phyloP scores from a whole-genome alignment of 306 rosid species.

The Acacia melanoxylon region DNA sequence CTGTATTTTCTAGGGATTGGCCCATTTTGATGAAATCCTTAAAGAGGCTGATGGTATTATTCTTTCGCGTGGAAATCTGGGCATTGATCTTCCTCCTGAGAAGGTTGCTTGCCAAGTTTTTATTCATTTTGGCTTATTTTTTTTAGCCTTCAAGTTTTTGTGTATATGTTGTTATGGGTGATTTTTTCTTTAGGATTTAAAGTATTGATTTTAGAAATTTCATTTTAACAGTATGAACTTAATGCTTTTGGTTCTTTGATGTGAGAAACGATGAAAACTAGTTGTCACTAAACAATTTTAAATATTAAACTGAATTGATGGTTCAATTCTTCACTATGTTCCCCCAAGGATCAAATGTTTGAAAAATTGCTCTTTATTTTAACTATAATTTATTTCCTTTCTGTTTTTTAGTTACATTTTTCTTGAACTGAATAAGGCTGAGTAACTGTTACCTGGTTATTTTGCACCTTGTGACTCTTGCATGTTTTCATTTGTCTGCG shows the following conservation, averaged over 20 bases:
- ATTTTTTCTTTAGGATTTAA: background rate
- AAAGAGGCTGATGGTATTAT: constrained; percentile 96
- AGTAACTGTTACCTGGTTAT: constrained; percentile 16
- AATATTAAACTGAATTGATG: background rate
- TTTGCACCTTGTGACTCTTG: constrained; percentile 11
- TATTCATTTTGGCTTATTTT: background rate
- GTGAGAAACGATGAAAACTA: constrained; percentile 5
- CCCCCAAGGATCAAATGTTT: background rate
- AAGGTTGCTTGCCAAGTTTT: constrained; percentile 55
- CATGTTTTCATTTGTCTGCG: constrained; percentile 11
- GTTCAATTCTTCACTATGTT: background rate
- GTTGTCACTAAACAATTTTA: constrained; percentile 10
- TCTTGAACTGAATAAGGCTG: constrained; percentile 2
- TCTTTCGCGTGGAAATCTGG: constrained; percentile 93
- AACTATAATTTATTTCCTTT: background rate
- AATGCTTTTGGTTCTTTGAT: constrained; percentile 2
- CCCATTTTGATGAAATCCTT: constrained; percentile 87
- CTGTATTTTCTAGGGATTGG: constrained; percentile 64
- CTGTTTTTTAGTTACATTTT: background rate
- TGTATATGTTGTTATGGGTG: background rate
- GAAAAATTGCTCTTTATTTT: background rate
- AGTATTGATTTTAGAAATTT: background rate
- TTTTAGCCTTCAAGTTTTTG: constrained; percentile 8
- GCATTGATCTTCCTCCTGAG: constrained; percentile 96
- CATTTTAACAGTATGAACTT: background rate